Evolutionary conservation across 345 rosid genomes (phyloP).

Genomic region (Lepidium africanum): DNA sequence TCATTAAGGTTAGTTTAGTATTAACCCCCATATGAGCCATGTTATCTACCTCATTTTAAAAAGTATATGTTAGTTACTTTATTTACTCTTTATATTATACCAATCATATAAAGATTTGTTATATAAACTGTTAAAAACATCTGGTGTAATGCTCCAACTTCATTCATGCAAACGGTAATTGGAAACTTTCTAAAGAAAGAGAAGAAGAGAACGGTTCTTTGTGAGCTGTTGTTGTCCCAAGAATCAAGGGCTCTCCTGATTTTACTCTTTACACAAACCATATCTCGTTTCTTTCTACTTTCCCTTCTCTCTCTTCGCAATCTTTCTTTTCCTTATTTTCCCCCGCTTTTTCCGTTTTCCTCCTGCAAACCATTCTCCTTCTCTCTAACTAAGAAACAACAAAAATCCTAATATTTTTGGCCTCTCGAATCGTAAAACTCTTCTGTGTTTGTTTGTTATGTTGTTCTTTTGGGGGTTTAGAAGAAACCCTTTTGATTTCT

Average conservation of each 20-base stretch:
- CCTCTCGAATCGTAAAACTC: not conserved
- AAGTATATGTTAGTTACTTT: too few species aligned
- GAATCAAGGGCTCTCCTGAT: conserved; percentile 23
- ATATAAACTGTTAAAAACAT: too few species aligned
- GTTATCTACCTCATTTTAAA: too few species aligned
- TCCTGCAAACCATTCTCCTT: conserved; percentile 1
- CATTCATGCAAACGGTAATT: conserved; percentile 14
- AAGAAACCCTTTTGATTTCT: conserved; percentile 1
- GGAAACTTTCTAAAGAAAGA: conserved; percentile 9
- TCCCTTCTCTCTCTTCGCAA: conserved; percentile 14
- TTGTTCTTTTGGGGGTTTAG: not conserved
- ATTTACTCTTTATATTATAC: too few species aligned
- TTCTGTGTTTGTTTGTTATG: not conserved
- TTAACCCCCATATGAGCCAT: too few species aligned
- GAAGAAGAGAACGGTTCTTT: not conserved
- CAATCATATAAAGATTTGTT: too few species aligned
- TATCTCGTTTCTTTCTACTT: conserved; percentile 14
- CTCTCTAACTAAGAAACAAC: not conserved
- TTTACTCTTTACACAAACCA: conserved; percentile 18
- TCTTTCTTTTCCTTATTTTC: conserved; percentile 1
- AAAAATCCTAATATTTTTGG: not conserved
- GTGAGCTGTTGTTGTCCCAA: conserved; percentile 13
- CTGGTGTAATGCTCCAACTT: not conserved
- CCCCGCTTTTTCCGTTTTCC: conserved; percentile 21
- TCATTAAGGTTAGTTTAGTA: too few species aligned